A percentile compares a stretch with the other conserved stretches of the same genome.
These are phyloP conservation scores for Acorus calamus DNA, from an alignment of 106 monocot species.

Conservation along the genomic window DNA sequence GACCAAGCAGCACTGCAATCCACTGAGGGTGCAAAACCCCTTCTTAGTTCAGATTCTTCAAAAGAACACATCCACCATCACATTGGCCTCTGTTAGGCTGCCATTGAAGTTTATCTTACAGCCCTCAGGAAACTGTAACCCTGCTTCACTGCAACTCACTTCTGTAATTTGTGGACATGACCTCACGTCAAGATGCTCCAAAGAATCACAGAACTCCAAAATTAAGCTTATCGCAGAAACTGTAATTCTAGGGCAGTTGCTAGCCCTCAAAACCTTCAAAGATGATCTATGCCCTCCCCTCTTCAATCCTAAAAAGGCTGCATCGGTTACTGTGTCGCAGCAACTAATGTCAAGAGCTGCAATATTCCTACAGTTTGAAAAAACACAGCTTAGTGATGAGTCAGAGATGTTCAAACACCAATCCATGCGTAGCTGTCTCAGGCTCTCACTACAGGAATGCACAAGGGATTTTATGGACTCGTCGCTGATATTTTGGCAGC, in stretches of 20 bases:
- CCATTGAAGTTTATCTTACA: slow-evolving; percentile 62
- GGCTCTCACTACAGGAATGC: slow-evolving; percentile 23
- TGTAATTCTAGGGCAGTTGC: slow-evolving; percentile 50
- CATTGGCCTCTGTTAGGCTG: slow-evolving; percentile 29
- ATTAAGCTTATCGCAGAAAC: slow-evolving; percentile 35
- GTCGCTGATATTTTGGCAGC: slow-evolving; percentile 57
- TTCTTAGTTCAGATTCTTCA: slow-evolving; percentile 5
- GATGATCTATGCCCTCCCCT: slow-evolving; percentile 20
- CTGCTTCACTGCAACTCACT: slow-evolving; percentile 49
- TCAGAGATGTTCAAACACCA: slow-evolving; percentile 77
- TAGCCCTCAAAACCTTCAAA: slow-evolving; percentile 55
- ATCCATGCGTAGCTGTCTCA: slow-evolving; percentile 51
- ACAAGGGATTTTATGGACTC: slow-evolving; percentile 40
- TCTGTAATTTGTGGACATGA: slow-evolving; percentile 58
- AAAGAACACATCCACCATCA: slow-evolving; percentile 36
- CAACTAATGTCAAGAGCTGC: slow-evolving; percentile 66
- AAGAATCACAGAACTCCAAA: slow-evolving; percentile 41
- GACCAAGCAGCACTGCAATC: background rate
- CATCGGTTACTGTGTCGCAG: slow-evolving; percentile 75
- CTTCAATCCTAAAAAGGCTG: slow-evolving; percentile 36
- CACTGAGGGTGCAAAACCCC: background rate
- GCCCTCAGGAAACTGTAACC: slow-evolving; percentile 41
- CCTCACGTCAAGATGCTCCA: slow-evolving; percentile 64
- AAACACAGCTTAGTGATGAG: slow-evolving; percentile 30
- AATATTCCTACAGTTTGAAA: slow-evolving; percentile 51